Evolutionary conservation across 768 basidiomycete species (phyloP).

Genomic region (Lyophyllum shimeji): DNA sequence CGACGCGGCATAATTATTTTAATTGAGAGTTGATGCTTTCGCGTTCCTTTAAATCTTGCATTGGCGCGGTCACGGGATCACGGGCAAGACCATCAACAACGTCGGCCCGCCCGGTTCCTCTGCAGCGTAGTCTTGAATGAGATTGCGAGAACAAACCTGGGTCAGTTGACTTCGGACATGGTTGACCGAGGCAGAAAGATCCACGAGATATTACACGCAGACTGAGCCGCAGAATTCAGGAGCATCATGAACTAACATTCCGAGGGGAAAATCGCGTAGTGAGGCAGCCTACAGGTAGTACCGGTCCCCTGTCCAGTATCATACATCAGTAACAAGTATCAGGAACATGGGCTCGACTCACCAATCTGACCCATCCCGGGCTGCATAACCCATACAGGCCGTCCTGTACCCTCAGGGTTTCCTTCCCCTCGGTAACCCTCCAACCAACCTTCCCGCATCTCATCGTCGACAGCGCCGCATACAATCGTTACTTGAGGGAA

Average conservation of each 20-base stretch:
- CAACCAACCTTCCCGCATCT: slow-evolving; percentile 74
- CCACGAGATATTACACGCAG: background rate
- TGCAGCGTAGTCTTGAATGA: background rate
- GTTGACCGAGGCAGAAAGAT: slow-evolving; percentile 1
- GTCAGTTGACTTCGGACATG: background rate
- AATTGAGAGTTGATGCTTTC: background rate
- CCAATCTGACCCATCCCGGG: slow-evolving; percentile 92
- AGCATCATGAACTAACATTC: background rate
- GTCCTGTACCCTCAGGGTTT: slow-evolving; percentile 47
- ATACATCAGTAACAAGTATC: slow-evolving; percentile 10
- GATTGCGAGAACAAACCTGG: background rate
- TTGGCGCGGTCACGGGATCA: background rate
- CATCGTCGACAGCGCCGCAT: slow-evolving; percentile 79
- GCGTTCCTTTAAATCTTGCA: background rate
- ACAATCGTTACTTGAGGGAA: slow-evolving; percentile 88
- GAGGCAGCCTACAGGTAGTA: slow-evolving; percentile 31
- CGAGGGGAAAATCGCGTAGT: background rate
- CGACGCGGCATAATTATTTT: slow-evolving; percentile 4
- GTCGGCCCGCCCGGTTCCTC: slow-evolving; percentile 10
- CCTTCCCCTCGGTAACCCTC: slow-evolving; percentile 53
- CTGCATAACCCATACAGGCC: slow-evolving; percentile 79
- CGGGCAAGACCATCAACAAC: background rate
- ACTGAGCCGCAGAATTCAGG: background rate
- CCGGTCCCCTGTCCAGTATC: slow-evolving; percentile 32
- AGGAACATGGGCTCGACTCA: background rate